Evolutionary conservation across 352 stramenopile species (phyloP).

Genomic region (Phytophthora cryptogea): DNA sequence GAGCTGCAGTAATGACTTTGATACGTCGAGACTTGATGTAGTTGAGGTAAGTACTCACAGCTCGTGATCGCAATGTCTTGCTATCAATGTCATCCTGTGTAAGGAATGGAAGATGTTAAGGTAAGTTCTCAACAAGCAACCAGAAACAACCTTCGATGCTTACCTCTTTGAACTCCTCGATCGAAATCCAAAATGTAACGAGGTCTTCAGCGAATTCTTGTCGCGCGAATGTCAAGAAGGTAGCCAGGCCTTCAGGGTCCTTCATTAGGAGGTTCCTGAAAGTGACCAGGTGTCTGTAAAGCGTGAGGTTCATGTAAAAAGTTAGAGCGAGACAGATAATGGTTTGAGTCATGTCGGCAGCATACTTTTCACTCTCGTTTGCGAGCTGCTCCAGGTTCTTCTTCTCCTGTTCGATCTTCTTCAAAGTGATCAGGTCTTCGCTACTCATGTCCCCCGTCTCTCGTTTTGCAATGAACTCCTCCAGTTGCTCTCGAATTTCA

Average conservation of each 20-base stretch:
- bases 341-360: not conserved
- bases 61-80: constrained; percentile 48
- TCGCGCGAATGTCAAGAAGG: constrained; percentile 50
- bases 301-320: not conserved
- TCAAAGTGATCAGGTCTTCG: constrained; percentile 38
- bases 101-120: not conserved
- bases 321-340: not conserved
- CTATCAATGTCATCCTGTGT: constrained; percentile 27
- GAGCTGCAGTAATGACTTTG: constrained; percentile 63
- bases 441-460: constrained; percentile 39
- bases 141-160: not conserved
- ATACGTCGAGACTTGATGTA: constrained; percentile 69
- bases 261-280: constrained; percentile 51
- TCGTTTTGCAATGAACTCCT: constrained; percentile 45
- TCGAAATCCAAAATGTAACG: constrained; percentile 60
- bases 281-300: constrained; percentile 31
- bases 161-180: constrained; percentile 63
- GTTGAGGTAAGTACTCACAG: constrained; percentile 54
- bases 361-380: constrained; percentile 41
- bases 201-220: constrained; percentile 64
- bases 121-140: not conserved
- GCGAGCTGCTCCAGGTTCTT: constrained; percentile 25
- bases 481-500: constrained; percentile 28
- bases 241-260: constrained; percentile 28
- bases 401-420: constrained; percentile 22